Base-by-base conservation (phyloP, 148 eudicot species). In the Vaccinium darrowii region DNA sequence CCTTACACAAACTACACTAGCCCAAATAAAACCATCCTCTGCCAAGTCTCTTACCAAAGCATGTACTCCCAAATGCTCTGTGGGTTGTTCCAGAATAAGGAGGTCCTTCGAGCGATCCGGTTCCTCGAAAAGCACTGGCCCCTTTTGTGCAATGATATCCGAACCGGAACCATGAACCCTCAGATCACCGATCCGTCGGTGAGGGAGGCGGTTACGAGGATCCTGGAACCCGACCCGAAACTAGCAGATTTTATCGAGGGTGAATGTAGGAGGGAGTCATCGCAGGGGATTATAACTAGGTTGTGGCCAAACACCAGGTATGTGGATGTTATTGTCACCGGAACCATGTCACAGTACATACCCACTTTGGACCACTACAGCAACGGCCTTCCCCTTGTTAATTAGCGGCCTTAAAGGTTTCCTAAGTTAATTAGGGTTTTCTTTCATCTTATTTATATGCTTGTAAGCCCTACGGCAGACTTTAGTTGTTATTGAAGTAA, bases 31-130 rank as follows among this genome's bases (percentile, higher is more conserved):
- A 89, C 95, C 76, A 91, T 94, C 80, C 89, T 94, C 23, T 94
- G 97, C 89, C 83, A 92, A 1, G 97, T 92, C 85, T 89, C 94
- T 0, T 93, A 92, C 92, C 98, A 94, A 71, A 91, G 93, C 87
- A 94, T 94, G 98, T 94, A 94, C 85, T 86, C 98, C 58, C 98
- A 94, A 74, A 88, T 94, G 90, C 91, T 94, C 39, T 93, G 94
- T 81, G 95, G 98, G 76, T 89, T 94, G 0, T 84, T 82, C 89
- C 93, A 91, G 19, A 86, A 86, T 83, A 81, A 86, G 0, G 95
- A 94, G n/a, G 98, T 94, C 49, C 91, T 94, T 12, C 94, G 98
- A 86, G 98, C 98, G 30, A 91, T 93, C 52, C 90, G 89, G 57
- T 94, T 93, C 75, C 88, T 94, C 0, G 94, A 93, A 69, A 93